phyloP scores from a whole-genome alignment of 768 basidiomycete species.

The Tricholoma sp. region DNA sequence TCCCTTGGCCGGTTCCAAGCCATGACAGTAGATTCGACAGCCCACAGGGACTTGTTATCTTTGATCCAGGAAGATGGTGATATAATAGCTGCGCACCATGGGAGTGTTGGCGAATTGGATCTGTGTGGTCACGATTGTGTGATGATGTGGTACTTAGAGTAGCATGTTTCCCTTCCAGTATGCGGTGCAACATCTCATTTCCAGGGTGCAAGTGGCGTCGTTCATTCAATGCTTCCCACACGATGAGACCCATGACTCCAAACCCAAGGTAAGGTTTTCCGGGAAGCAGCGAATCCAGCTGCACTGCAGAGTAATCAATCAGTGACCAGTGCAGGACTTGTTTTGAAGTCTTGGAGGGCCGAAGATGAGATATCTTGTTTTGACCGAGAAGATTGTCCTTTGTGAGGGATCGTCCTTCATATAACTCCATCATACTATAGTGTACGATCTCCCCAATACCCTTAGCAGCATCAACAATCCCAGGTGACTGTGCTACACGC shows the following conservation, averaged over 20 bases:
- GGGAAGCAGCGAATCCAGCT: not conserved
- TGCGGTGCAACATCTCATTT: not conserved
- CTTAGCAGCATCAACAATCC: not conserved
- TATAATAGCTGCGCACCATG: not conserved
- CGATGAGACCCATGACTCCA: not conserved
- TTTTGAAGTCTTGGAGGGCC: not conserved
- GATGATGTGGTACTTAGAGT: not conserved
- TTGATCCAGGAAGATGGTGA: not conserved
- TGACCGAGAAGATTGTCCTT: not conserved
- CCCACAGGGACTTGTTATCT: not conserved
- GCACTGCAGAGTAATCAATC: not conserved
- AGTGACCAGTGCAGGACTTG: not conserved
- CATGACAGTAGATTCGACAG: not conserved
- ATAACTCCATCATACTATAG: not conserved
- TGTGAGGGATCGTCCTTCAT: not conserved
- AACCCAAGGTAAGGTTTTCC: not conserved
- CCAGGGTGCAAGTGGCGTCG: not conserved
- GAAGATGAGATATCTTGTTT: not conserved
- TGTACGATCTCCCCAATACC: not conserved
- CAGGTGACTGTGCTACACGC: not conserved
- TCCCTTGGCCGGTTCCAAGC: conserved; percentile 1
- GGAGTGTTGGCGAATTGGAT: not conserved
- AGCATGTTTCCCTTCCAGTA: not conserved
- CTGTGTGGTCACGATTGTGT: not conserved
- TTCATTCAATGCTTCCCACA: not conserved